These are phyloP conservation scores for Herpotrichia juniperi DNA, from an alignment of 2,329 filamentous ascomycete species.

Conservation along the genomic window DNA sequence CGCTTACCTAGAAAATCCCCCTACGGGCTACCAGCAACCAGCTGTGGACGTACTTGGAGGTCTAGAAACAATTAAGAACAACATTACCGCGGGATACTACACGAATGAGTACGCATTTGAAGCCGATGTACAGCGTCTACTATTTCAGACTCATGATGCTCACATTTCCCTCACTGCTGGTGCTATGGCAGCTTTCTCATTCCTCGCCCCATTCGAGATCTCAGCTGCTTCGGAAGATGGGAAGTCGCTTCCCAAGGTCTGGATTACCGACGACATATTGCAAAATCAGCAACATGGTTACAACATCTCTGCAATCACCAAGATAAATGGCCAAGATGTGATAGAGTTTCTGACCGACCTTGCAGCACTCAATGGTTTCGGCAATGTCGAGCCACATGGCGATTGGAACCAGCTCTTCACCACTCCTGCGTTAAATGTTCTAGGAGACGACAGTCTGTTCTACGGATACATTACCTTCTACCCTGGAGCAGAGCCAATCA, in stretches of 20 bases:
- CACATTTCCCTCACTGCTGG: conserved; percentile 35
- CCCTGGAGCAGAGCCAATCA: conserved; percentile 26
- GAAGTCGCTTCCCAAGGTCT: conserved; percentile 34
- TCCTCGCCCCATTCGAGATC: conserved; percentile 32
- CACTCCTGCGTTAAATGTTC: conserved; percentile 23
- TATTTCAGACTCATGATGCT: conserved; percentile 37
- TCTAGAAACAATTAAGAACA: conserved; percentile 31
- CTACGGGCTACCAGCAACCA: conserved; percentile 49
- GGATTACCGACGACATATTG: conserved; percentile 27
- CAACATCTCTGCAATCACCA: conserved; percentile 19
- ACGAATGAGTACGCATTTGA: conserved; percentile 49
- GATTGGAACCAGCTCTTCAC: conserved; percentile 49
- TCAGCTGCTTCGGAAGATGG: conserved; percentile 29
- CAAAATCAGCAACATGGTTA: neutral
- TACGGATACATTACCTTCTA: conserved; percentile 40
- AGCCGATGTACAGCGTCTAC: conserved; percentile 40
- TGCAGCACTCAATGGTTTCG: conserved; percentile 37
- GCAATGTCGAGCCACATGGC: conserved; percentile 48
- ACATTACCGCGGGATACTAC: conserved; percentile 34
- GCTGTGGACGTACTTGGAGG: conserved; percentile 40
- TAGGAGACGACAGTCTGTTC: conserved; percentile 18
- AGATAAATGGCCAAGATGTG: conserved; percentile 32
- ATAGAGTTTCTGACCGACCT: conserved; percentile 28
- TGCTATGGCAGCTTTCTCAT: conserved; percentile 33
- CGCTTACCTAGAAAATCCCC: conserved; percentile 49